Evolutionary conservation across 2,329 filamentous ascomycete genomes (phyloP).

Genomic region (Aspergillus ustus): DNA sequence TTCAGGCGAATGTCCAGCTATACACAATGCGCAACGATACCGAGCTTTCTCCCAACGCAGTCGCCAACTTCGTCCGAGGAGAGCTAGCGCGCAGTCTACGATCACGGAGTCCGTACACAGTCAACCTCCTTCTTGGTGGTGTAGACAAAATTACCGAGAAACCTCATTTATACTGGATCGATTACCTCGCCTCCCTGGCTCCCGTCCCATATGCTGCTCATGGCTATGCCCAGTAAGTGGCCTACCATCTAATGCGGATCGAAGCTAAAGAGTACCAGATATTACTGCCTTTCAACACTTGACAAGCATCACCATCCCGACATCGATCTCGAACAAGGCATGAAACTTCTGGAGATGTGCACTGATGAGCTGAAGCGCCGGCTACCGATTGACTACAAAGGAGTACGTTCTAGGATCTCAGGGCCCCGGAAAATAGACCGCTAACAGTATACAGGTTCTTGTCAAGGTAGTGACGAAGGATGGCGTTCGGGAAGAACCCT

Average conservation of each 20-base stretch:
- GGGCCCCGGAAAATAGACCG: conserved; percentile 14
- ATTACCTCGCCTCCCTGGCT: conserved; percentile 90
- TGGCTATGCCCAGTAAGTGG: conserved; percentile 87
- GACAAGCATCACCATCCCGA: conserved; percentile 99
- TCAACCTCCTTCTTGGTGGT: conserved; percentile 93
- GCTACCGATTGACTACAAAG: conserved; percentile 98
- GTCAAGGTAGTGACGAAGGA: conserved; percentile 97
- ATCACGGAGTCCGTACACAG: conserved; percentile 92
- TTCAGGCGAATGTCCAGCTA: conserved; percentile 96
- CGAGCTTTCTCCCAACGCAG: conserved; percentile 84
- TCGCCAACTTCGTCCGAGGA: conserved; percentile 90
- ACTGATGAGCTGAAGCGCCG: conserved; percentile 96
- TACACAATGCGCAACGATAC: conserved; percentile 98
- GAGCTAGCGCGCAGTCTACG: conserved; percentile 90
- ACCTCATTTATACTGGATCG: conserved; percentile 94
- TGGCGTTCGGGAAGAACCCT: conserved; percentile 82
- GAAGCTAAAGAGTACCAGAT: conserved; percentile 56
- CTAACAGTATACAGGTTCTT: conserved; percentile 44
- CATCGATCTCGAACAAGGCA: conserved; percentile 83
- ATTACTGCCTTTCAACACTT: conserved; percentile 96
- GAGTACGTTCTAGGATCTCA: conserved; percentile 59
- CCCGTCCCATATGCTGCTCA: conserved; percentile 94
- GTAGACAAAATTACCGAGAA: conserved; percentile 90
- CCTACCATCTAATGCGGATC: background rate
- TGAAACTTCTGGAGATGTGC: conserved; percentile 93